phyloP scores from a whole-genome alignment of 768 basidiomycete genomes.

The Leccinum olivaceopallidum region DNA sequence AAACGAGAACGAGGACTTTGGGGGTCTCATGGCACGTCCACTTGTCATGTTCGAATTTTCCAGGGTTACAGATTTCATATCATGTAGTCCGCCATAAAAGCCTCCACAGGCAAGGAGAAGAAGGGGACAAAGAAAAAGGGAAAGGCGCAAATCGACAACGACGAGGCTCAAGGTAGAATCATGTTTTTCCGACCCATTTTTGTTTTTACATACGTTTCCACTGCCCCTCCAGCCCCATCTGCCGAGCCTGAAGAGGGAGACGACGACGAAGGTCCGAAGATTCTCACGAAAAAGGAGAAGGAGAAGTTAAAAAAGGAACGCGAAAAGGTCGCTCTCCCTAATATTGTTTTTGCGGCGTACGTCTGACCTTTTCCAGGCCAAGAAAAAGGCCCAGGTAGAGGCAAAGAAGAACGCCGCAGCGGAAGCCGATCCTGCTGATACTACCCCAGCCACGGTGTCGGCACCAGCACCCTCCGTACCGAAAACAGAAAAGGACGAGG shows the following conservation, averaged over 20 bases:
- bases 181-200: constrained; percentile 1
- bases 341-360: constrained; percentile 8
- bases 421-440: constrained; percentile 33
- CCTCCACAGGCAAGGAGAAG: constrained; percentile 37
- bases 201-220: constrained; percentile 18
- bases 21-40: constrained; percentile 69
- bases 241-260: constrained; percentile 37
- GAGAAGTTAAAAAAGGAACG: constrained; percentile 96
- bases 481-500: constrained; percentile 48
- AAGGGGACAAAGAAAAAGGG: constrained; percentile 24
- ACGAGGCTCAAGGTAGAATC: constrained; percentile 13
- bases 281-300: constrained; percentile 95
- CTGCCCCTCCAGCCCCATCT: constrained; percentile 30
- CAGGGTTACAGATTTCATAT: constrained; percentile 1
- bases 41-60: constrained; percentile 2
- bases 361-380: constrained; percentile 44
- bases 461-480: constrained; percentile 32
- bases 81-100: constrained; percentile 62
- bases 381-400: constrained; percentile 84
- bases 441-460: constrained; percentile 9
- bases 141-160: constrained; percentile 20
- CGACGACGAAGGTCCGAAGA: constrained; percentile 55
- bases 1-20: constrained; percentile 67
- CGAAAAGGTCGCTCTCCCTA: constrained; percentile 69
- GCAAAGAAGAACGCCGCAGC: constrained; percentile 63